Percentiles rank a stretch among this genome's conserved stretches.
Conservation (phyloP, 1,284 basidiomycete species). For the Cryptococcus maquisensis region DNA sequence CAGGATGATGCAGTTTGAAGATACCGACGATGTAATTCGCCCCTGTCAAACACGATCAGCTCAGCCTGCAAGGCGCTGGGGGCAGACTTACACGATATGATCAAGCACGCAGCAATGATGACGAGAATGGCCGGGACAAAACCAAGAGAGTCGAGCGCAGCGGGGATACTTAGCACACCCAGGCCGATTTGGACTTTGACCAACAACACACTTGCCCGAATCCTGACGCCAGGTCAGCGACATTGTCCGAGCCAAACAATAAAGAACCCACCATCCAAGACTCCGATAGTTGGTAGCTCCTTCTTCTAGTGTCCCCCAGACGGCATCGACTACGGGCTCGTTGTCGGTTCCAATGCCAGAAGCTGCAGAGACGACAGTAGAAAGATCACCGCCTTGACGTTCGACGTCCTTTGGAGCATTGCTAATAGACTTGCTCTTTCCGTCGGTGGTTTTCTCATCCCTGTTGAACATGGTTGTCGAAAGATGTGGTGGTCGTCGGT, state of each 20-base stretch:
- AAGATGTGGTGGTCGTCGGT: too few species aligned
- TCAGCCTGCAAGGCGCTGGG: too few species aligned
- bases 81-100: conserved; percentile 37
- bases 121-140: conserved; percentile 38
- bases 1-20: conserved; percentile 40
- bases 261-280: conserved; percentile 29
- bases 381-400: too few species aligned
- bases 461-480: too few species aligned
- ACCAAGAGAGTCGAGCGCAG: conserved; percentile 32
- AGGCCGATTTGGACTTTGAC: conserved; percentile 43
- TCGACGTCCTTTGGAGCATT: too few species aligned
- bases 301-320: conserved; percentile 39
- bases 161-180: conserved; percentile 35
- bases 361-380: too few species aligned
- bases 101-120: conserved; percentile 37
- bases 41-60: too few species aligned
- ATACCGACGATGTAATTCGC: conserved; percentile 32
- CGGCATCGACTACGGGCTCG: conserved; percentile 27
- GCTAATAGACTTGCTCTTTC: too few species aligned
- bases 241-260: not conserved
- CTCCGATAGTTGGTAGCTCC: conserved; percentile 40
- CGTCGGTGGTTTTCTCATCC: too few species aligned
- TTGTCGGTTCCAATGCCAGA: too few species aligned
- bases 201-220: conserved; percentile 32
- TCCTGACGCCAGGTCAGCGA: conserved; percentile 15